These are phyloP conservation scores for Raphanus hybrid DNA, from an alignment of 441 rosid genomes.

Conservation along the genomic window DNA sequence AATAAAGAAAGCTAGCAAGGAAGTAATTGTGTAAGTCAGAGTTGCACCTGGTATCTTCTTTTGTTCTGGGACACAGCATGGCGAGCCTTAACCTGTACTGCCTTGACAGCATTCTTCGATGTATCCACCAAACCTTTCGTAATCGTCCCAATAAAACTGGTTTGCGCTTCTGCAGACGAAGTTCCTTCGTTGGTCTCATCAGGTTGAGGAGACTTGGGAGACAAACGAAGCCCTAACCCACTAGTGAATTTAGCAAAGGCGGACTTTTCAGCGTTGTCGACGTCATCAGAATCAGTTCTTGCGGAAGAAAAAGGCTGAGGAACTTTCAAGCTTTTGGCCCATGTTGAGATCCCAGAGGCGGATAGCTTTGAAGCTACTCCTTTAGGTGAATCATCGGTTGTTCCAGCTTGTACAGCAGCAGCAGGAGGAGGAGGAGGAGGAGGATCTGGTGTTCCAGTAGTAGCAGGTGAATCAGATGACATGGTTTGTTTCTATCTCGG, in stretches of 20 bases:
- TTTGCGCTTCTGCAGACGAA: conserved; percentile 50
- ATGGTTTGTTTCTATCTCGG: conserved; percentile 51
- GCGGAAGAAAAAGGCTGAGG: conserved; percentile 72
- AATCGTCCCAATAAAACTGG: conserved; percentile 81
- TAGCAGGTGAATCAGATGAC: conserved; percentile 54
- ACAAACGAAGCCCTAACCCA: conserved; percentile 70
- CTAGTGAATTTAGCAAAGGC: conserved; percentile 83
- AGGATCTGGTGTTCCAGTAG: conserved; percentile 50
- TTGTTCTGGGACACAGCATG: conserved; percentile 98
- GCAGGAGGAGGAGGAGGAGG: conserved; percentile 43
- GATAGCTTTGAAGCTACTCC: conserved; percentile 69
- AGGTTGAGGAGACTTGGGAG: conserved; percentile 72
- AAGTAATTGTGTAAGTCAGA: not conserved
- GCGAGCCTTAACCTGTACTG: conserved; percentile 96
- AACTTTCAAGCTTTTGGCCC: conserved; percentile 88
- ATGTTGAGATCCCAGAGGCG: conserved; percentile 71
- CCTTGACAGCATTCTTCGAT: conserved; percentile 95
- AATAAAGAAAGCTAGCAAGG: not conserved
- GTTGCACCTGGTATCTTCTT: conserved; percentile 82
- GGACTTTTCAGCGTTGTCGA: conserved; percentile 65
- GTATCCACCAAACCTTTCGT: conserved; percentile 92
- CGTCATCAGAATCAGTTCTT: conserved; percentile 39
- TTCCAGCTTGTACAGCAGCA: conserved; percentile 45
- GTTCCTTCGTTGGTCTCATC: conserved; percentile 59
- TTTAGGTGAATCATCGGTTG: conserved; percentile 47